Conservation (phyloP, 129 eudicot genomes). For the Chrysanthemum seticuspe region DNA sequence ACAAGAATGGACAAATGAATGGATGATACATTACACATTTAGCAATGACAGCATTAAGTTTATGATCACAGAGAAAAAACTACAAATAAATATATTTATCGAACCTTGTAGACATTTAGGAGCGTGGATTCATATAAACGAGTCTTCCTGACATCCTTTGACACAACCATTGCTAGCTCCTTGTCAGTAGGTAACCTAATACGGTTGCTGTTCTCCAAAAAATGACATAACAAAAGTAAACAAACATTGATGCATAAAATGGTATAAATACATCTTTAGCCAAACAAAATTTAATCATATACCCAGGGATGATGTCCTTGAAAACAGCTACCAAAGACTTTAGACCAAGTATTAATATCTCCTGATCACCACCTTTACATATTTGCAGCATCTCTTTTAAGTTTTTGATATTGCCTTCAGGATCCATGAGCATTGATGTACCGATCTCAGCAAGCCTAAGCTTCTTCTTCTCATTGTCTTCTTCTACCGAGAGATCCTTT, state of each 20-base stretch:
- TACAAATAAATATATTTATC: constrained; percentile 1
- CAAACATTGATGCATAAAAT: too few species aligned
- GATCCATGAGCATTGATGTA: constrained; percentile 75
- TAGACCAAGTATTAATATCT: constrained; percentile 57
- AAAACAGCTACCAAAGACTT: constrained; percentile 86
- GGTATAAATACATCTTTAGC: too few species aligned
- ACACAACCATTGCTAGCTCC: constrained; percentile 85
- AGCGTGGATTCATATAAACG: constrained; percentile 87
- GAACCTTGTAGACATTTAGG: constrained; percentile 78
- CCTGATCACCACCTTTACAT: constrained; percentile 59
- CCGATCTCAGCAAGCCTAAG: constrained; percentile 85
- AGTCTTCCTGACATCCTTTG: constrained; percentile 73
- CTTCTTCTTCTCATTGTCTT: constrained; percentile 59
- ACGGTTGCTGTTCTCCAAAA: constrained; percentile 60
- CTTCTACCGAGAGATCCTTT: constrained; percentile 80
- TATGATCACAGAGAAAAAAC: neutral
- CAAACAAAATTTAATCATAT: neutral
- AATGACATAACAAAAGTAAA: neutral
- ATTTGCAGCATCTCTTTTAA: constrained; percentile 87
- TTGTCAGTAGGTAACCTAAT: constrained; percentile 96
- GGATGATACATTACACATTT: too few species aligned
- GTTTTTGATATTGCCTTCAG: constrained; percentile 71
- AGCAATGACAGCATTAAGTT: neutral
- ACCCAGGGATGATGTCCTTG: constrained; percentile 98
- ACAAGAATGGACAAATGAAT: too few species aligned